A percentile compares a stretch with the other conserved stretches of the same genome.
phyloP scores from a whole-genome alignment of 371 early-diverging fungal genomes.

The Actinomortierella wolfii region DNA sequence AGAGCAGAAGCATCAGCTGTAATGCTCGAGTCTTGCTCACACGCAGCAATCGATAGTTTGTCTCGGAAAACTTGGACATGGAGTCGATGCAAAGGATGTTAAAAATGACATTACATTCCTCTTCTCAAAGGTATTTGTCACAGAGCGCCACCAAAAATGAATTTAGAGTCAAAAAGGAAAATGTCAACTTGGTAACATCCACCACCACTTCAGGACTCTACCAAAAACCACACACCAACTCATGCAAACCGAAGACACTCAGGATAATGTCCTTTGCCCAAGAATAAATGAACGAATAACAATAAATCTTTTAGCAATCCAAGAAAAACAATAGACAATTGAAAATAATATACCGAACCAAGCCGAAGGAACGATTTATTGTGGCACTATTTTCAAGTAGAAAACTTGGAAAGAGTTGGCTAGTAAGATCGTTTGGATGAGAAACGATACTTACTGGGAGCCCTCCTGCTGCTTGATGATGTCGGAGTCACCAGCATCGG shows the following conservation, averaged over 20 bases:
- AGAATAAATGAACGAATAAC: neutral
- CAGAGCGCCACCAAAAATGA: too few relatives aligned
- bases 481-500: constrained; percentile 94
- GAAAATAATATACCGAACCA: constrained; percentile 8
- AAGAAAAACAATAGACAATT: constrained; percentile 1
- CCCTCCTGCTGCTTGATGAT: constrained; percentile 48
- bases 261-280: constrained; percentile 23
- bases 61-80: neutral
- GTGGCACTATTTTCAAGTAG: neutral
- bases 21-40: constrained; percentile 29
- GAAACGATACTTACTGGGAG: constrained; percentile 17
- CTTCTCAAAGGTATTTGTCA: too few relatives aligned
- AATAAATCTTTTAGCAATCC: too few relatives aligned
- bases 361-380: neutral
- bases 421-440: neutral
- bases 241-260: constrained; percentile 9
- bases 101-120: too few relatives aligned
- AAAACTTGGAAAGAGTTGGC: neutral
- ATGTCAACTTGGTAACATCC: too few relatives aligned
- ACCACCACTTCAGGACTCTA: too few relatives aligned
- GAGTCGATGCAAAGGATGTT: too few relatives aligned
- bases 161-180: too few relatives aligned
- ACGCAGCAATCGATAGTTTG: constrained; percentile 38
- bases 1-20: constrained; percentile 29
- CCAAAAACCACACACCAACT: too few relatives aligned